Percentiles rank a stretch among this genome's conserved stretches.
These are phyloP conservation scores for Aspergillus ochraceus DNA, from an alignment of 2,329 filamentous ascomycete species.

Conservation along the genomic window DNA sequence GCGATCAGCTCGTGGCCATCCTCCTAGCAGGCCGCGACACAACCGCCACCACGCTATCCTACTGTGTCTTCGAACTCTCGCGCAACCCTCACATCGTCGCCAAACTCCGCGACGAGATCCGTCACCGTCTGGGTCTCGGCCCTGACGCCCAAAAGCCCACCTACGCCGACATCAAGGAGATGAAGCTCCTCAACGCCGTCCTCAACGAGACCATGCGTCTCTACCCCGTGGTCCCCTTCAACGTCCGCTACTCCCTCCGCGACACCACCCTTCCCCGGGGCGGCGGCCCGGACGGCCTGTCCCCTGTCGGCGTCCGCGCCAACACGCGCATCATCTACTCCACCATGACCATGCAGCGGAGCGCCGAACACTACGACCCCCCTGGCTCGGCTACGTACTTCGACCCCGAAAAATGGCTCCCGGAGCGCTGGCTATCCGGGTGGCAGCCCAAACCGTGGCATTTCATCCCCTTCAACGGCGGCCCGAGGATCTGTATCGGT, in stretches of 20 bases:
- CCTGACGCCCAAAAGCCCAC: constrained; percentile 53
- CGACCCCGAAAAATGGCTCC: constrained; percentile 47
- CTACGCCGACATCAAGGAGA: constrained; percentile 79
- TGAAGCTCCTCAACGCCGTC: constrained; percentile 74
- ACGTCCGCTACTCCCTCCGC: constrained; percentile 68
- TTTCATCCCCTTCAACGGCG: constrained; percentile 57
- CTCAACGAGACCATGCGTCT: constrained; percentile 77
- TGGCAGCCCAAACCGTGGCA: constrained; percentile 56
- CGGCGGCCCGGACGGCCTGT: constrained; percentile 50
- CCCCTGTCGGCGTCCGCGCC: constrained; percentile 48
- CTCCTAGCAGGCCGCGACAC: constrained; percentile 82
- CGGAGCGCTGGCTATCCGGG: constrained; percentile 51
- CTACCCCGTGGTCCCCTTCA: constrained; percentile 77
- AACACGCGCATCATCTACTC: constrained; percentile 53
- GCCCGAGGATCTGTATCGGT: constrained; percentile 56
- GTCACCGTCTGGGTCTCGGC: constrained; percentile 63
- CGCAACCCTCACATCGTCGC: constrained; percentile 66
- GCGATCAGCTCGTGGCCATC: constrained; percentile 80
- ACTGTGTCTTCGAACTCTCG: constrained; percentile 79
- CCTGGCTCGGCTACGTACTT: constrained; percentile 37
- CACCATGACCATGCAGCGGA: constrained; percentile 54
- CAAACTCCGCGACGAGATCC: constrained; percentile 73
- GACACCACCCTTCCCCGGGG: constrained; percentile 74
- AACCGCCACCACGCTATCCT: constrained; percentile 77
- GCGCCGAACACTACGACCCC: constrained; percentile 50